Conservation (phyloP, 139 green algal genomes). For the Picochlorum sp. region DNA sequence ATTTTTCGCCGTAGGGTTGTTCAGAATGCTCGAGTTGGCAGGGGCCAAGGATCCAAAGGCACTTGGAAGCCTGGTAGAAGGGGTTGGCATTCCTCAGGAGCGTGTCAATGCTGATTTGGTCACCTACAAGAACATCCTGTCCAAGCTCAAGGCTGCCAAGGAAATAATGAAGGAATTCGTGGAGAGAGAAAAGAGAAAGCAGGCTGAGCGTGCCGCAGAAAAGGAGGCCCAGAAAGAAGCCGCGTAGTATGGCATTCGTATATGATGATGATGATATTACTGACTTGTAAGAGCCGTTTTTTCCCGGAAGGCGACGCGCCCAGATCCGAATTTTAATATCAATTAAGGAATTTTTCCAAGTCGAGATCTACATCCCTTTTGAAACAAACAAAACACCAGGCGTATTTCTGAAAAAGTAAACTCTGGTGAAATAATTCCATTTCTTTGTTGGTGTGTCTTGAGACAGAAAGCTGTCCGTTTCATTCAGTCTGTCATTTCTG, state of each 20-base stretch:
- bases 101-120: conserved; percentile 78
- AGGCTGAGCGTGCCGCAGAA: conserved; percentile 52
- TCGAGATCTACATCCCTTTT: no score
- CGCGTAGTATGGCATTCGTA: neutral
- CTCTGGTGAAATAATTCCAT: no score
- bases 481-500: no score
- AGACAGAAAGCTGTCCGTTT: no score
- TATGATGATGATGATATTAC: neutral
- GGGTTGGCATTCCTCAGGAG: conserved; percentile 58
- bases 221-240: conserved; percentile 17
- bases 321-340: no score
- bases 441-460: no score
- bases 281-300: neutral
- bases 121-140: conserved; percentile 83
- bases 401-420: no score
- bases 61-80: conserved; percentile 61
- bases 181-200: conserved; percentile 74
- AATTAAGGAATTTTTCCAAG: no score
- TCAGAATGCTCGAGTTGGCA: conserved; percentile 79
- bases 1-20: conserved; percentile 89
- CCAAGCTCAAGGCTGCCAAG: conserved; percentile 79
- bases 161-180: conserved; percentile 79
- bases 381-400: no score
- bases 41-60: conserved; percentile 82
- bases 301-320: no score